Evolutionary conservation across 768 basidiomycete genomes (phyloP), one percentile per base, ranked within the genome.

Genomic region (Lactarius vividus): DNA sequence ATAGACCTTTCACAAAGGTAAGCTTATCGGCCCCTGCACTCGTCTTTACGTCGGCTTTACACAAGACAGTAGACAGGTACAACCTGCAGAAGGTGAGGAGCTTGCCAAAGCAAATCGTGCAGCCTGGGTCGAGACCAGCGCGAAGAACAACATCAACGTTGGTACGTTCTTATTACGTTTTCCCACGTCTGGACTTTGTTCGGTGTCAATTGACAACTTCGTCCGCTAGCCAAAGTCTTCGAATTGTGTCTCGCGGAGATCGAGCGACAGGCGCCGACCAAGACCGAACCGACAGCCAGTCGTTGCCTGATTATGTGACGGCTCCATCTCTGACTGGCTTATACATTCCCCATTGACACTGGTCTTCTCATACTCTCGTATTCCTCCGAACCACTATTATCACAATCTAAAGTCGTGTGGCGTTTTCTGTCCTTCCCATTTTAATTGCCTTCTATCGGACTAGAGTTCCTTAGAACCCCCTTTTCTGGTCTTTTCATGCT

Each of bases 51-150:
- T 49, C 56, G 53, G n/a, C 46, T 61, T 66, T 31, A 66, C 63
- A 66, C 40, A 33, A 66, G 69, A 69, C 61, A 85, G 79, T 70
- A 89, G 92, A 74, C 90, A 92, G 79, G 92, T 96, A 8, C 82
- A 85, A 62, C 76, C 83, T 1, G 76, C 81, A n/a, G 91, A 94
- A 72, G 94, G 88, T 15, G 81, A 91, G 76, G 82, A 84, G 63
- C 79, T 96, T 49, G 94, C 93, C 11, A 82, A 83, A 70, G 80
- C 80, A 65, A 85, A 88, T 71, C 83, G 86, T 46, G 88, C 92
- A 9, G 89, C 88, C 4, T 96, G 88, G 80, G 82, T 96, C 52
- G 95, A 96, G 78, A 92, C 92, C 16, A 94, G 91, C 72, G 93
- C 95, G 40, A 92, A 92, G 82, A 82, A 85, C 64, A 91, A 94